These are phyloP conservation scores for Lodderomyces parapsilosis DNA, from an alignment of 1,139 yeast genomes.

Conservation along the genomic window DNA sequence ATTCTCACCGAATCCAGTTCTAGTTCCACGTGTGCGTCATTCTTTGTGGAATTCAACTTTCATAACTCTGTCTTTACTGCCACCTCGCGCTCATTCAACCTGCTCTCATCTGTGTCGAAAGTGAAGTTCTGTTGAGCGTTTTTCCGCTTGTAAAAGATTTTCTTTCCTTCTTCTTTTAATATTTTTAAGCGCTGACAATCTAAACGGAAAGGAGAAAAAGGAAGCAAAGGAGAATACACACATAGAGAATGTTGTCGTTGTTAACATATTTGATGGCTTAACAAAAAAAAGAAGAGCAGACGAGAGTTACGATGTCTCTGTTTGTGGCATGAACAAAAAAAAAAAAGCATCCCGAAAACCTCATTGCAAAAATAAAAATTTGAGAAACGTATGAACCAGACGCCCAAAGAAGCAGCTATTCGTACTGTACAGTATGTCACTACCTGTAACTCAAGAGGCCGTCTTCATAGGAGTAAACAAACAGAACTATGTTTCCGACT, in stretches of 20 bases:
- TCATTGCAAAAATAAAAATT: constrained; percentile 2
- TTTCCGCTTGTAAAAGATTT: too few species aligned
- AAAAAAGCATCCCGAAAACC: not conserved
- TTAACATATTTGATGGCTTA: not conserved
- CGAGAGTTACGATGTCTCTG: too few species aligned
- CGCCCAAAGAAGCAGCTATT: not conserved
- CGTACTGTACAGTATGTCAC: not conserved
- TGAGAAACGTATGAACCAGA: not conserved
- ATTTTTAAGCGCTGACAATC: not conserved
- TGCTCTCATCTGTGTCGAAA: too few species aligned
- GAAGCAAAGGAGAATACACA: too few species aligned
- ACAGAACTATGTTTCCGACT: constrained; percentile 68
- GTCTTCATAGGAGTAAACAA: constrained; percentile 78
- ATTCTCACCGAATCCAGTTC: too few species aligned
- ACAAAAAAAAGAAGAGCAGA: not conserved
- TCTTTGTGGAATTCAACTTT: too few species aligned
- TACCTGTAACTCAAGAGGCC: constrained; percentile 41
- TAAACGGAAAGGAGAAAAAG: not conserved
- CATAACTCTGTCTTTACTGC: too few species aligned
- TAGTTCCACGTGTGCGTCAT: too few species aligned
- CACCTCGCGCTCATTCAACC: too few species aligned
- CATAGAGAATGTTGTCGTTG: too few species aligned
- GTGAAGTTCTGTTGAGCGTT: too few species aligned
- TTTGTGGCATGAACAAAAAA: not conserved
- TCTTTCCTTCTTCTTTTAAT: not conserved